Base-by-base conservation (phyloP, 495 filamentous ascomycete species). In the Trichoderma asperelloides region DNA sequence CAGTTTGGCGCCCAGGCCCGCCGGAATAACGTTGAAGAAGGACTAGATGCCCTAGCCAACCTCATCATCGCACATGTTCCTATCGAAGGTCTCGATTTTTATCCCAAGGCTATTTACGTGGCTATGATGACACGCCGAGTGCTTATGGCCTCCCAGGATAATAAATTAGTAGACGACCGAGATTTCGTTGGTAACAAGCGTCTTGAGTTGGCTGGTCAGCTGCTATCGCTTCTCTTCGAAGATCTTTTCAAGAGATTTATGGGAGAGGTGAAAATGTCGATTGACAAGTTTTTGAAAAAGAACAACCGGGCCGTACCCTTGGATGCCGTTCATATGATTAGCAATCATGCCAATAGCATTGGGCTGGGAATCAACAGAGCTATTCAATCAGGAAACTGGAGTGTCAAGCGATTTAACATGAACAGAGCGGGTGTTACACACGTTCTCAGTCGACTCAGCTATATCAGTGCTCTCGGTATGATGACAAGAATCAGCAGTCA, bases 401-500 rank as follows among this genome's bases (percentile, higher is more conserved):
- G 84, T 66, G 82, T 98, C 65, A 96, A 95, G 76, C 91, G 96
- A 75, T 98, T 98, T 80, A 91, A 92, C 76, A 99, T 98, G 95
- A 93, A 97, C 73, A 85, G 95, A 76, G 95, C 95, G 25, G 95
- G 95, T 71, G 93, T 99, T 12, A 96, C 95, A 3, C 95, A 99
- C 76, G 93, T 99, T 66, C 82, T 99, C 21, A 97, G 93, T 79
- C 87, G 95, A 55, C 80, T 98, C 60, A 97, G 93, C 75, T 99
- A 97, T 73, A 97, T 98, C 78, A 91, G 90, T 70, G 96, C 96
- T 13, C 84, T 99, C n/a, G 96, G 96, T 66, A 98, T 98, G 96
- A 98, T 99, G 96, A 98, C 96, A 13, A 87, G 95, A 71, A 98
- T 98, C 71, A 93, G 88, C 79, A 96, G 91, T 85, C 95, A 98